Evolutionary conservation across 2,329 filamentous ascomycete genomes (phyloP), one percentile per base, ranked within the genome.

Genomic region (Microsporum audouinii): DNA sequence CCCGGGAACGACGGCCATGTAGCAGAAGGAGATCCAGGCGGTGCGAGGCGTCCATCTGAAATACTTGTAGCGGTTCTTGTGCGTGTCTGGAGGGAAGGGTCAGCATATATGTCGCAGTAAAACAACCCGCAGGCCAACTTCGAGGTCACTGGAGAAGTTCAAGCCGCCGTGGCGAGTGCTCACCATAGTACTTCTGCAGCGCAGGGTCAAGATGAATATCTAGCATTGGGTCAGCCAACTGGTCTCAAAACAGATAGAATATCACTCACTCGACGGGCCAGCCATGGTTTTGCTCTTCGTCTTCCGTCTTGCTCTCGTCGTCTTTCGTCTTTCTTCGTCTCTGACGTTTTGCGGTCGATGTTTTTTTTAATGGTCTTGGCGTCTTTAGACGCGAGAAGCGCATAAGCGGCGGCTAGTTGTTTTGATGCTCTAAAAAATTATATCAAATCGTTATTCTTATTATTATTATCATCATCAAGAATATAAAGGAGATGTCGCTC

Each of bases 41-140:
- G 90, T 95, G 70, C 88, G 82, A 59, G 85, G 83, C 39, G 88
- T 97, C 89, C 90, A 97, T 75, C 90, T 84, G 83, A 97, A 99
- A 83, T 89, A 96, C 78, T 90, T 90, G 83, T 91, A 87, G 67
- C 94, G 88, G 79, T 89, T 90, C 71, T 83, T 80, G 71, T 82
- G 84, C 85, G 96, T 88, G 74, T 88, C 91, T 96, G 70, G 33
- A 31, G 12, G n/a, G n/a, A 31, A 2, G 34, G 14, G 31, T 45
- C 27, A 34, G 29, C 23, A 56, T 49, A 3, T 51, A 45, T 60
- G 12, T 41, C 23, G 5, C 34, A 39, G 17, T 23, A 23, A 23
- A 6, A 27, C n/a, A 7, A 17, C 45, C 29, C 51, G 60, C 57
- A 51, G 49, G 41, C 29, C 57, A 57, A 14, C 39, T n/a, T 10